These are phyloP conservation scores for Mucor velutinosus DNA, from an alignment of 371 early-diverging fungal genomes.

Conservation along the genomic window DNA sequence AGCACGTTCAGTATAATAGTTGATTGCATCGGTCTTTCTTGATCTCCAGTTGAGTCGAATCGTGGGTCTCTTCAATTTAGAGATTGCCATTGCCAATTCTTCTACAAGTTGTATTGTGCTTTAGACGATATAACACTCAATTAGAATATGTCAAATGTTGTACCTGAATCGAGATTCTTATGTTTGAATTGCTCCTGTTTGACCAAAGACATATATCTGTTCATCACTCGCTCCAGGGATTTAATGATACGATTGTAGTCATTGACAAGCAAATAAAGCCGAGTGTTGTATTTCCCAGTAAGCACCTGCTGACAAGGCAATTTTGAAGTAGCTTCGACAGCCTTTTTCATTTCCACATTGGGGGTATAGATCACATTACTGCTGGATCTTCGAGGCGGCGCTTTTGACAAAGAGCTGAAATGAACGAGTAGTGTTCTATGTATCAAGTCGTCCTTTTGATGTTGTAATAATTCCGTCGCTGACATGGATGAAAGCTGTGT, in stretches of 20 bases:
- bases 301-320: conserved; percentile 3
- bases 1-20: conserved; percentile 65
- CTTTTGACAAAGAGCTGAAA: background rate
- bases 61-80: background rate
- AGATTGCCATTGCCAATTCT: background rate
- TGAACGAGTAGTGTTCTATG: conserved; percentile 20
- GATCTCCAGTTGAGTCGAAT: conserved; percentile 14
- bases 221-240: background rate
- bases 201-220: background rate
- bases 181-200: background rate
- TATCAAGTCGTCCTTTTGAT: conserved; percentile 24
- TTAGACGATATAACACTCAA: background rate
- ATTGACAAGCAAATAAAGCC: background rate
- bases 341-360: background rate
- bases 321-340: background rate
- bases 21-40: conserved; percentile 73
- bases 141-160: background rate
- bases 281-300: conserved; percentile 12
- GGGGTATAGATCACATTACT: background rate
- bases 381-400: background rate
- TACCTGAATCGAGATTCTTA: background rate
- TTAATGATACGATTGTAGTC: conserved; percentile 9
- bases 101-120: background rate
- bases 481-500: conserved; percentile 30
- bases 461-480: conserved; percentile 32